Base-by-base conservation (phyloP, 2,329 filamentous ascomycete genomes). In the Aspergillus nomiae region DNA sequence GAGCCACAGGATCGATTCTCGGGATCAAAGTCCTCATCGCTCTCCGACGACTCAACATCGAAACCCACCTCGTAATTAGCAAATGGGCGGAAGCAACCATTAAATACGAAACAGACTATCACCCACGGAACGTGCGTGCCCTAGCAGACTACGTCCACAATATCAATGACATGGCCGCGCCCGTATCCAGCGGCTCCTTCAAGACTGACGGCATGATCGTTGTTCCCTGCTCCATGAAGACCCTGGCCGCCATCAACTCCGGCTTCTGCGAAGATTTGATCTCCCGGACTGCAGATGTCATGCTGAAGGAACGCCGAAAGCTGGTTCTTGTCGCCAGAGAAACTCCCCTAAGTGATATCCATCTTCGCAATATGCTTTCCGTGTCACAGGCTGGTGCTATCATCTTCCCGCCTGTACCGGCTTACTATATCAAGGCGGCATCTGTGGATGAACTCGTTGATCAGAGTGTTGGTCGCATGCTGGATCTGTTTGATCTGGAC, bases 1-100 rank as follows among this genome's bases (percentile, higher is more conserved):
- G 83, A 3, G 83, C 83, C 0, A 85, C 83, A 0, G 83, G 83
- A 3, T 75, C 82, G 1, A 69, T 77, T 2, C 73, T 80, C 8
- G 82, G 76, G 1, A 81, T 84, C 60, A 77, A 76, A 19, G 67
- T 78, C 0, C 78, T 84, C 4, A 70, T 75, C 9, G 71, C 74
- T 3, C 76, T 85, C 0, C 78, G 78, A 1, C 65, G 68, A 0
- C 75, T 84, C 12, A 73, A 79, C n/a, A 68, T 84, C 19, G 83
- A 85, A 70, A 84, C 82, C 0, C 80, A 83, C 62, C 74, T 83
- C 2, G 74, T 85, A 10, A 77, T 85, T 53, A 79, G 75, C 65
- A 83, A 83, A 67, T 85, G 83, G 82, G 83, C 78, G 4, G 76
- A 77, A 24, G 78, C 77, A 14, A 85, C 82, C 0, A 74, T 83